Conservation (phyloP, 176 grass and related monocot genomes). For the Phoenix roebelenii region DNA sequence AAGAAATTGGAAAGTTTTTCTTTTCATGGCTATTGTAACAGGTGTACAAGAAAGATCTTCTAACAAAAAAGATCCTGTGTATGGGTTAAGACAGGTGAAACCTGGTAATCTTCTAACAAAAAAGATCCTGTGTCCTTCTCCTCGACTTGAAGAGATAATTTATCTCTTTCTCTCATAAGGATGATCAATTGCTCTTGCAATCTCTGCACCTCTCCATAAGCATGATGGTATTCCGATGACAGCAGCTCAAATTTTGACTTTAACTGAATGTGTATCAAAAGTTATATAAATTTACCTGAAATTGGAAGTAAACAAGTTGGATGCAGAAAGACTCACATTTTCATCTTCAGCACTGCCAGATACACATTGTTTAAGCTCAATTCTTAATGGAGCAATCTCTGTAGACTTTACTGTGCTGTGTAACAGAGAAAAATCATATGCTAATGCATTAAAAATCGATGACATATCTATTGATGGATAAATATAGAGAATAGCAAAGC, state of each 20-base stretch:
- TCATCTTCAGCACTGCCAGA: constrained; percentile 12
- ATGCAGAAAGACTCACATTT: constrained; percentile 27
- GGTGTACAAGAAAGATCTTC: too few species aligned
- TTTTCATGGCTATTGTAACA: too few species aligned
- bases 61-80: too few species aligned
- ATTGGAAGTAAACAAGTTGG: too few species aligned
- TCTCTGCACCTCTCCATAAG: constrained; percentile 1
- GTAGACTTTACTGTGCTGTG: neutral
- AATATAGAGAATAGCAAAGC: too few species aligned
- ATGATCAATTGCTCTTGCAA: neutral
- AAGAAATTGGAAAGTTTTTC: too few species aligned
- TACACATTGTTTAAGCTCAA: constrained; percentile 12
- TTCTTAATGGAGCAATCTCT: neutral
- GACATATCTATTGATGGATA: too few species aligned
- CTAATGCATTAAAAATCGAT: too few species aligned
- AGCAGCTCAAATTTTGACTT: constrained; percentile 8
- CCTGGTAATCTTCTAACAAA: constrained; percentile 1
- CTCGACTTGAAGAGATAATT: neutral
- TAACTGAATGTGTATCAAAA: neutral
- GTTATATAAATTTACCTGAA: neutral
- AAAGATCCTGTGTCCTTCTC: constrained; percentile 2
- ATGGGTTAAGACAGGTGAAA: neutral
- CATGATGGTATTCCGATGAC: constrained; percentile 5
- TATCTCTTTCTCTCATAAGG: neutral
- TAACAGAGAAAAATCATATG: neutral